Base-by-base conservation (phyloP, 495 filamentous ascomycete species). In the Lentithecium fluviatile region DNA sequence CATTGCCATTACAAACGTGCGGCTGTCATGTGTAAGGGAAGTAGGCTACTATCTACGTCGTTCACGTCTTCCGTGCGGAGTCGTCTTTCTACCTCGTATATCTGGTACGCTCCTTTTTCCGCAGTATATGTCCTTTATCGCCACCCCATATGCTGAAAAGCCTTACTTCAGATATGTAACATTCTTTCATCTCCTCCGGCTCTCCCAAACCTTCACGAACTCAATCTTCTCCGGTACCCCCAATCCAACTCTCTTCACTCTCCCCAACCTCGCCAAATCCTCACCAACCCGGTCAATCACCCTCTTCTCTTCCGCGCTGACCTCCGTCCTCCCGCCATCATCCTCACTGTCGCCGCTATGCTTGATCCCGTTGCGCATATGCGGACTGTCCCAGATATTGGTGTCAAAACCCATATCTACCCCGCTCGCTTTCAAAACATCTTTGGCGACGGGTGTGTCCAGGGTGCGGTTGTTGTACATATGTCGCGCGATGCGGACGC, bases 191-290 rank as follows among this genome's bases (percentile, higher is more conserved):
- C 49, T 56, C 48, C 46, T 52, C 50, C 52, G 78, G 68, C 73
- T 79, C 26, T 64, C 76, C 87, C 76, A 77, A 20, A 66, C 81
- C 43, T 83, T 74, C 7, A 95, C 81, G 76, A 97, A 97, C 13
- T 82, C 84, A 56, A 79, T 76, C 78, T 99, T 99, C 40, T 96
- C 92, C 68, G 73, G 75, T 58, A 95, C 77, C 1, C 89, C 88
- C 70, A 99, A 71, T 0, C 85, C 90, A 15, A 99, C 89, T 37
- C 95, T 79, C 80, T 93, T 96, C n/a, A 90, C 91, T 58, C 94
- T 80, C 0, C 90, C 91, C 58, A 99, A 73, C 36, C 93, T 77
- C n/a, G 95, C 93, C 48, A 99, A 75, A 13, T 91, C 85, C 42
- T 97, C 94, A 1, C 82, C 89, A 12, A 97, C 83, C 15, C 81